Evolutionary conservation across 768 basidiomycete species (phyloP).

Genomic region (Russula sp.): DNA sequence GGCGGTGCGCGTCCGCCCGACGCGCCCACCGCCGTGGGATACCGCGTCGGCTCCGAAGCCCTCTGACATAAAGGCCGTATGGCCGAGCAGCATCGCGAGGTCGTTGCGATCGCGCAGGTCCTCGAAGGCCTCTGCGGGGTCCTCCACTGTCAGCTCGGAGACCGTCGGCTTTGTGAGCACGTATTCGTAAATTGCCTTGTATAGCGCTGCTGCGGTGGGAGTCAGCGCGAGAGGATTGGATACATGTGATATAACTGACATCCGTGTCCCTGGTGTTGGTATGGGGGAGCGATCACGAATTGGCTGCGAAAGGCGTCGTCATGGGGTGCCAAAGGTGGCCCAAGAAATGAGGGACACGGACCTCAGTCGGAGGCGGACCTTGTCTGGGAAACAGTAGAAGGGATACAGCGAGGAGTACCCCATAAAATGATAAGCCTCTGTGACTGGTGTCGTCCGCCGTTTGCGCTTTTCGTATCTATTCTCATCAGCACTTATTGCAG

Average conservation of each 20-base stretch:
- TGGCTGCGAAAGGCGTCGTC: slow-evolving; percentile 47
- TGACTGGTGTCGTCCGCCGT: slow-evolving; percentile 41
- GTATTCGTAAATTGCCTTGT: slow-evolving; percentile 77
- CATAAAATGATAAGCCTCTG: slow-evolving; percentile 77
- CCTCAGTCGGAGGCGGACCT: slow-evolving; percentile 81
- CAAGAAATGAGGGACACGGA: slow-evolving; percentile 27
- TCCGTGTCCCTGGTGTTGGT: slow-evolving; percentile 85
- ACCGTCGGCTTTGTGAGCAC: slow-evolving; percentile 57
- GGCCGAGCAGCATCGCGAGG: slow-evolving; percentile 62
- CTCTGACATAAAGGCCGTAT: slow-evolving; percentile 62
- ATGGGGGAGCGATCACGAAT: slow-evolving; percentile 88
- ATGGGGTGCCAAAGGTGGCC: neutral
- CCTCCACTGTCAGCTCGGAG: slow-evolving; percentile 94
- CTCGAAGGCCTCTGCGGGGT: slow-evolving; percentile 96
- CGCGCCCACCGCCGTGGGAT: slow-evolving; percentile 32
- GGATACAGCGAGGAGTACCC: slow-evolving; percentile 94
- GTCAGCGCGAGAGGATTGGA: neutral
- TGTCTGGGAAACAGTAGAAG: slow-evolving; percentile 94
- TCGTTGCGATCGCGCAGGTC: slow-evolving; percentile 93
- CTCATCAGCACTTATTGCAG: neutral
- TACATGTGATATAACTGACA: slow-evolving; percentile 44
- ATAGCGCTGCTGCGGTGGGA: slow-evolving; percentile 62
- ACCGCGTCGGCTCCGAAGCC: slow-evolving; percentile 43
- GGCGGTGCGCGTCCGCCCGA: slow-evolving; percentile 27
- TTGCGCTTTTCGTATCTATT: slow-evolving; percentile 79